phyloP scores from a whole-genome alignment of 139 green algal species.

The Chlorella ohadii region DNA sequence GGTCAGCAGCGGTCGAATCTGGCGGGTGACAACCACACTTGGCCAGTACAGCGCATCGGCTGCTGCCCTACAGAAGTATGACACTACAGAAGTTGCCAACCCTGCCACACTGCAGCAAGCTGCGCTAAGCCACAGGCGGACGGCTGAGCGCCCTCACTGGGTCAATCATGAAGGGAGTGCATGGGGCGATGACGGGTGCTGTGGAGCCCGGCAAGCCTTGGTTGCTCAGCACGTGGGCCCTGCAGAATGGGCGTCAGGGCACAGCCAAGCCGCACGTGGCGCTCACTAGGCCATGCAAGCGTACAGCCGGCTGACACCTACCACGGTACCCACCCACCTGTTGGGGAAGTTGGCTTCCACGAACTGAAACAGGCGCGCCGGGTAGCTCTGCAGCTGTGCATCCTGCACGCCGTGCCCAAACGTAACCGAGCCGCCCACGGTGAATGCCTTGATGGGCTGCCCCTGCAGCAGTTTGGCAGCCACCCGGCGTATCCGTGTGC shows the following conservation, averaged over 20 bases:
- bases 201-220: conserved; percentile 10
- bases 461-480: conserved; percentile 3
- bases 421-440: conserved; percentile 10
- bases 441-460: neutral
- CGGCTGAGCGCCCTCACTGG: neutral
- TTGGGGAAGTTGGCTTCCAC: conserved; percentile 11
- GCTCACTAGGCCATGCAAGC: neutral
- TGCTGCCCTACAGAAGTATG: too few species aligned
- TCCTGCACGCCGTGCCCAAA: conserved; percentile 20
- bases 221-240: conserved; percentile 17
- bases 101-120: too few species aligned
- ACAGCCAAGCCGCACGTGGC: too few species aligned
- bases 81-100: too few species aligned
- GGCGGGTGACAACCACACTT: too few species aligned
- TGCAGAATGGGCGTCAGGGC: neutral
- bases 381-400: neutral
- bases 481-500: neutral
- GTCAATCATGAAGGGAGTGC: neutral
- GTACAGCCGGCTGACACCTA: neutral
- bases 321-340: neutral
- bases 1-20: too few species aligned
- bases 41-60: too few species aligned
- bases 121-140: too few species aligned
- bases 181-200: neutral
- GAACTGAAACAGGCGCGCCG: conserved; percentile 4